Evolutionary conservation across 148 eudicot species (phyloP).

Genomic region (Rhododendron kiyosumense): DNA sequence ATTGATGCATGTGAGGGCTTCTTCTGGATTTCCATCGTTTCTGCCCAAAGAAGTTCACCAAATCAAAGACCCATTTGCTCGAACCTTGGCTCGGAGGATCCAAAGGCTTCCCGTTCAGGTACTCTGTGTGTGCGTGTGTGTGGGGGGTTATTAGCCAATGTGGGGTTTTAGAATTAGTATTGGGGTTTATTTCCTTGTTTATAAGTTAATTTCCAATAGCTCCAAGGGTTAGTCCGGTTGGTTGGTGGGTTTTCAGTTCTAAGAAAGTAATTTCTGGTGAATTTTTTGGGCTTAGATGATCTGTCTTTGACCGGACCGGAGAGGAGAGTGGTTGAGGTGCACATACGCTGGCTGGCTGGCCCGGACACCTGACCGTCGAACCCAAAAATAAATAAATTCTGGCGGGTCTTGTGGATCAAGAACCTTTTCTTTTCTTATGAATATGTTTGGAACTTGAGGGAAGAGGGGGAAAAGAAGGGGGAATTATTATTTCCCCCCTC

Average conservation of each 20-base stretch:
- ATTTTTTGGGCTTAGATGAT: too few relatives aligned
- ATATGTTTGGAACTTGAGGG: not conserved
- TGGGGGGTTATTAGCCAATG: not conserved
- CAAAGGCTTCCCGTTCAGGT: slow-evolving; percentile 80
- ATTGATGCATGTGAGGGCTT: not conserved
- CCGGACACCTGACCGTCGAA: too few relatives aligned
- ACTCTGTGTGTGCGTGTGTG: not conserved
- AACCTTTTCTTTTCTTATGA: not conserved
- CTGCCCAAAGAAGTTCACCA: slow-evolving; percentile 59
- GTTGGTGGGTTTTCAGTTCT: too few relatives aligned
- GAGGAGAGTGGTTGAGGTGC: too few relatives aligned
- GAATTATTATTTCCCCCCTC: not conserved
- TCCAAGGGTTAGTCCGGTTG: not conserved
- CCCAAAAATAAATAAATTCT: not conserved
- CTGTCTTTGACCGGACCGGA: too few relatives aligned
- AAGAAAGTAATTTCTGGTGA: not conserved
- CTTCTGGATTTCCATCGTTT: slow-evolving; percentile 59
- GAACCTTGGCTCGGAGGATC: slow-evolving; percentile 63
- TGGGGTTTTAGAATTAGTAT: not conserved
- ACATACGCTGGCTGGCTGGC: too few relatives aligned
- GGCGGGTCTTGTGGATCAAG: not conserved
- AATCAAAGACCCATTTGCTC: slow-evolving; percentile 72
- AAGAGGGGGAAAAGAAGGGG: not conserved
- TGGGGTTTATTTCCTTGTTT: not conserved
- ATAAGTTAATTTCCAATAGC: not conserved